Percentiles rank a stretch among this genome's conserved stretches.
Evolutionary conservation across 2,329 filamentous ascomycete genomes (phyloP).

Genomic region (Westerdykella sp.): DNA sequence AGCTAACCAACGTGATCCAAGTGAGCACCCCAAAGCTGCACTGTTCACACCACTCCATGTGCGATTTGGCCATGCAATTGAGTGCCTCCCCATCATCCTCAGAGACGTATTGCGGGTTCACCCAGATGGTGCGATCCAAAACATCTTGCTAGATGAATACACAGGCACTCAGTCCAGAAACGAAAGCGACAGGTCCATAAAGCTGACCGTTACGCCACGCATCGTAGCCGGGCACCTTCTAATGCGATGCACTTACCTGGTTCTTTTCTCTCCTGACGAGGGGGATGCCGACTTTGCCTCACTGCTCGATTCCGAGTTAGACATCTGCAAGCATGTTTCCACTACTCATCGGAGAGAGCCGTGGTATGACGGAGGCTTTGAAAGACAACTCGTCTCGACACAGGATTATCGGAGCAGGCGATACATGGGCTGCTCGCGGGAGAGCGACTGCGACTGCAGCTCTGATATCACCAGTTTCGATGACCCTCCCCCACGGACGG

Average conservation of each 20-base stretch:
- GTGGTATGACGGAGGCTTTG: neutral
- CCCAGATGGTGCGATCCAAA: neutral
- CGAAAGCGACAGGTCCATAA: neutral
- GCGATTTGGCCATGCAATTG: no score
- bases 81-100: no score
- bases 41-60: no score
- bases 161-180: neutral
- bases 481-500: neutral
- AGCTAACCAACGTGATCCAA: no score
- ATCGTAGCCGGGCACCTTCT: conserved; percentile 1
- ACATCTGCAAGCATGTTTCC: neutral
- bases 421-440: no score
- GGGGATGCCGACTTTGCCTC: neutral
- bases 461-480: neutral
- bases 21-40: no score
- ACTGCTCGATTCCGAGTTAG: neutral
- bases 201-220: neutral
- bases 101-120: neutral
- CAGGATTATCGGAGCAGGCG: neutral
- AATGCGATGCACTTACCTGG: neutral
- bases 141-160: conserved; percentile 1
- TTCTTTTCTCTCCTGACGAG: neutral
- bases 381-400: neutral
- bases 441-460: neutral
- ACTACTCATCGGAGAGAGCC: neutral